Evolutionary conservation across 2,329 filamentous ascomycete species (phyloP), one percentile per base, ranked within the genome.

Genomic region (Colletotrichum orbiculare): DNA sequence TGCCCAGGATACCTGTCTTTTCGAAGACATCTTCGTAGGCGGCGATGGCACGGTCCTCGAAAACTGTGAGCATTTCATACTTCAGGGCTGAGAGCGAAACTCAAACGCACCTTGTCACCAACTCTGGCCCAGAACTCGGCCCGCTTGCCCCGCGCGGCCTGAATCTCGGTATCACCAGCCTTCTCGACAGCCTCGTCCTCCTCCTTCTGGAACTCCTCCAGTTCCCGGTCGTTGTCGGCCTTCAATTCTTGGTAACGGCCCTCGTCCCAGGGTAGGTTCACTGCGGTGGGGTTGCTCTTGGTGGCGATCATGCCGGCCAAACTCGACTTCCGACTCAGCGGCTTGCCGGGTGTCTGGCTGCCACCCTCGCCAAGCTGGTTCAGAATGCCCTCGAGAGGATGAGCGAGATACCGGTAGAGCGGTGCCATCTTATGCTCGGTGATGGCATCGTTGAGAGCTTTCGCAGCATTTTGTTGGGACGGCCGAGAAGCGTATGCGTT

Each of bases 111-210:
- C 90, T 98, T 98, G 82, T 99, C 96, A 71, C 94, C 95, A 69
- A 98, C 93, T 70, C 93, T 89, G 66, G 96, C 95, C 87, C 93
- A 97, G 79, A 97, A 96, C 79, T 99, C 96, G 66, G 96, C 96
- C 73, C 94, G 87, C 86, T 98, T 98, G 71, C 94, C 94, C 79
- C 92, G 89, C 70, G 94, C 96, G 60, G 93, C 92, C 80, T 95
- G 90, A 69, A 99, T 89, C 81, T 99, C 96, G 11, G 93, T 97
- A 74, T 99, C 96, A 60, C 96, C 96, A 66, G 95, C 95, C 79
- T 96, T 94, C 85, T 99, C 96, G 45, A 91, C 91, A 9, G 96
- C 96, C 76, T 99, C 94, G 67, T 97, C 95, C 78, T 95, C 91
- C 78, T 96, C 92, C 79, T 94, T 94, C 80, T 94, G 89, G 73